phyloP scores from a whole-genome alignment of 352 stramenopile species.

The Globisporangium echinulatum region DNA sequence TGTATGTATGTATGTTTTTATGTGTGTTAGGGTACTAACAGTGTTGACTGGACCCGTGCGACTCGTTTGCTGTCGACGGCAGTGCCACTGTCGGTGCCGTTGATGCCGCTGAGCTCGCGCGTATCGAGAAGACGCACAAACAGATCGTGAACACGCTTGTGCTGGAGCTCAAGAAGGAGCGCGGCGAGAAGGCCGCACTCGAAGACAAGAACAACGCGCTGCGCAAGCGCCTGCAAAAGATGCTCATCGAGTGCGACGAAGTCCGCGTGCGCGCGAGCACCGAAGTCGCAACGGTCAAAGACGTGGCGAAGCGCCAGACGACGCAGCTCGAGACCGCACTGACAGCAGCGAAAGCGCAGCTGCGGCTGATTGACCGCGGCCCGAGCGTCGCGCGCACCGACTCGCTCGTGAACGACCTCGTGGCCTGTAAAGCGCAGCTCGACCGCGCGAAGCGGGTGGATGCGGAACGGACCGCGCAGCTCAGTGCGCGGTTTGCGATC shows the following conservation, averaged over 20 bases:
- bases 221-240: slow-evolving; percentile 64
- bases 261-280: slow-evolving; percentile 45
- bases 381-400: slow-evolving; percentile 42
- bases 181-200: slow-evolving; percentile 34
- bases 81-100: slow-evolving; percentile 6
- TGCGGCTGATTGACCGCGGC: slow-evolving; percentile 53
- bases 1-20: background rate
- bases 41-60: no score
- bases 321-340: slow-evolving; percentile 41
- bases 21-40: no score
- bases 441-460: slow-evolving; percentile 45
- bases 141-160: slow-evolving; percentile 40
- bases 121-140: slow-evolving; percentile 30
- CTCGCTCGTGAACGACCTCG: slow-evolving; percentile 46
- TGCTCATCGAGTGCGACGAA: slow-evolving; percentile 76
- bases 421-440: slow-evolving; percentile 33
- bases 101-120: slow-evolving; percentile 8
- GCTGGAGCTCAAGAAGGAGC: slow-evolving; percentile 54
- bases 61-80: no score
- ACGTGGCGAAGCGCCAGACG: slow-evolving; percentile 39
- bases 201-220: slow-evolving; percentile 64
- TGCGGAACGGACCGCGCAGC: slow-evolving; percentile 29
- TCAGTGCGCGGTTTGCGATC: slow-evolving; percentile 41
- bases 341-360: slow-evolving; percentile 31
- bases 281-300: slow-evolving; percentile 41